A percentile compares a stretch with the other conserved stretches of the same genome.
phyloP scores from a whole-genome alignment of 2,329 filamentous ascomycete genomes.

The Cercospora canescens region DNA sequence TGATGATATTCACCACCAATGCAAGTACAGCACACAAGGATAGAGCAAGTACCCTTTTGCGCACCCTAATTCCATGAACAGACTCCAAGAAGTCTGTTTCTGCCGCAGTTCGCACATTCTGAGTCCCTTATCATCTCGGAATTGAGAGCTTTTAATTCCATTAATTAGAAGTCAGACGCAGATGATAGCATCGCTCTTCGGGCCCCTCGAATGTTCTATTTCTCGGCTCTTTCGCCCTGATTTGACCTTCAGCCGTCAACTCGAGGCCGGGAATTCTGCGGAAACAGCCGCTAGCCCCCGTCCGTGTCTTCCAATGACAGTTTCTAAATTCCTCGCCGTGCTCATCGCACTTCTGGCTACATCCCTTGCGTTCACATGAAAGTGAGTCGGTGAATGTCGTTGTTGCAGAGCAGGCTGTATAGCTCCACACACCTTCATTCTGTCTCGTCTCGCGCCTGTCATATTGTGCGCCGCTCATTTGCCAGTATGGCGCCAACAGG shows the following conservation, averaged over 20 bases:
- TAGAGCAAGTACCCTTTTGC: background rate
- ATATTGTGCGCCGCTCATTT: slow-evolving; percentile 7
- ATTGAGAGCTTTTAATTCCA: background rate
- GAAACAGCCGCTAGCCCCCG: no score
- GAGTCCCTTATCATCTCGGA: background rate
- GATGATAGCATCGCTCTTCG: background rate
- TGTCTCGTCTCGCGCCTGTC: background rate
- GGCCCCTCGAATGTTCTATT: background rate
- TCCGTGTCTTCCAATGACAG: no score
- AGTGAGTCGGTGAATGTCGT: background rate
- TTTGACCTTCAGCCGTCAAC: no score
- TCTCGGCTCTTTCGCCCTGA: background rate
- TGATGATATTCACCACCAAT: background rate
- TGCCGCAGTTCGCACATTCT: background rate
- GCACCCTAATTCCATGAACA: background rate
- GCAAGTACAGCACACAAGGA: background rate
- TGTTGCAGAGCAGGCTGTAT: background rate
- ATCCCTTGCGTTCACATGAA: background rate
- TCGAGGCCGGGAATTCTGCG: no score
- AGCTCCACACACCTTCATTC: background rate
- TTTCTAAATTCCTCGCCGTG: no score
- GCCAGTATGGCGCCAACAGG: slow-evolving; percentile 23
- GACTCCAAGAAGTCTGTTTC: background rate
- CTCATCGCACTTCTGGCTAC: no score
- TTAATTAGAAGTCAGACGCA: background rate